phyloP scores from a whole-genome alignment of 1,284 basidiomycete genomes.

The Trametes hirsuta region DNA sequence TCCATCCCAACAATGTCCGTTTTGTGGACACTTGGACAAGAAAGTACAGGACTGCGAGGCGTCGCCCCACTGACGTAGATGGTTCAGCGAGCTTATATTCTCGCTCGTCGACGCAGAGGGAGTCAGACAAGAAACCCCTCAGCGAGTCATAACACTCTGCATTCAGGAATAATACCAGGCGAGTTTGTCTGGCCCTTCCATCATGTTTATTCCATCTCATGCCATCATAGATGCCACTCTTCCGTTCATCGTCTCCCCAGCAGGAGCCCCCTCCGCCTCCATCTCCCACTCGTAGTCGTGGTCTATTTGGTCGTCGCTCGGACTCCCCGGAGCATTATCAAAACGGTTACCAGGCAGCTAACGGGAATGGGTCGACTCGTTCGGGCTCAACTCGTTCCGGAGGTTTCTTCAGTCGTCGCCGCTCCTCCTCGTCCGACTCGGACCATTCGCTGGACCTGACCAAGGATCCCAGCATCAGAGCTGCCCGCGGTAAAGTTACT shows the following conservation, averaged over 20 bases:
- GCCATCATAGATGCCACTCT: constrained; percentile 26
- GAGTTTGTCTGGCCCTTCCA: not conserved
- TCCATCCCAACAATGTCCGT: constrained; percentile 7
- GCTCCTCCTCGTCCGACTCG: constrained; percentile 30
- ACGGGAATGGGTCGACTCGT: constrained; percentile 12
- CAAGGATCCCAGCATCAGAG: constrained; percentile 53
- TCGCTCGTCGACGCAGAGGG: not conserved
- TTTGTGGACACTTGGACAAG: constrained; percentile 11
- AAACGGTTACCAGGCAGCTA: constrained; percentile 3
- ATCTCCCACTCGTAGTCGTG: constrained; percentile 18
- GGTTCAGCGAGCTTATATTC: constrained; percentile 10
- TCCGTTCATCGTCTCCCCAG: constrained; percentile 22
- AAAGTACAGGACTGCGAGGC: not conserved
- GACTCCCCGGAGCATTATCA: constrained; percentile 18
- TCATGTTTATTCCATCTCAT: not conserved
- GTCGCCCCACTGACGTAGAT: constrained; percentile 28
- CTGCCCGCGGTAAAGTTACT: constrained; percentile 54
- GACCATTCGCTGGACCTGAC: constrained; percentile 20
- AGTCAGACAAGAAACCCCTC: not conserved
- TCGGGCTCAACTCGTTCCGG: constrained; percentile 15
- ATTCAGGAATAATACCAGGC: too few relatives aligned
- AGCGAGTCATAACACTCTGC: not conserved
- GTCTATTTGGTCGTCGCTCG: constrained; percentile 27
- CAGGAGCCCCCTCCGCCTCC: constrained; percentile 21
- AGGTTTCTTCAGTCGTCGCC: constrained; percentile 34